Base-by-base conservation (phyloP, 2,329 filamentous ascomycete species). In the Fusarium staphyleae region DNA sequence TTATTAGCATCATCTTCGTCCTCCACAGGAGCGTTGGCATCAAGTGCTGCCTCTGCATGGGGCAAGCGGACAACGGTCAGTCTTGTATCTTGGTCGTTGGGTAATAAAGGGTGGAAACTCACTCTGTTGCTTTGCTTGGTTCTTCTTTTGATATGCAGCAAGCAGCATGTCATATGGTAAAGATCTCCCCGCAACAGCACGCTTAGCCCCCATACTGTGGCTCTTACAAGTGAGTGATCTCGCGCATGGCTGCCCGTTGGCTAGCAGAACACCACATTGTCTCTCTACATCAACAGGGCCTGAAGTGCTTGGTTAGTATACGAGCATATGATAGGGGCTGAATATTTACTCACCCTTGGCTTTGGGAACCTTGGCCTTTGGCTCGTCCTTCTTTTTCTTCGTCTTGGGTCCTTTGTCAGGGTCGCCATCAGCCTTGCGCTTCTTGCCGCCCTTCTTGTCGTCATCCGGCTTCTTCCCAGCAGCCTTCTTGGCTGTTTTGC, bases 61-160 rank as follows among this genome's bases (percentile, higher is more conserved):
- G 28, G 30, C 16, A 16, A 63, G 63, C 43, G 28, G 41, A 40
- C 8, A 35, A 67, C 65, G 24, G 28, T 55, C 18, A 53, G 53
- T 39, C 19, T 5, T n/a, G 22, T 4, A 29, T 42, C n/a, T 19
- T 4, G n/a, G 35, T n/a, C 12, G 15, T 5, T 26, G 30, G 18
- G 15, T 8, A 11, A 13, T 11, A 13, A 15, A 10, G 10, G 5
- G 18, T 32, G 13, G 47, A 32, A 35, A 82, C 88, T 76, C 81
- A 93, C 91, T 96, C 74, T 98, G 95, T 77, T 96, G 91, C 70
- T 96, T 96, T 16, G 95, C 95, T 74, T 98, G 95, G 68, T 99
- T 99, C 81, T 97, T 98, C 82, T 98, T 97, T 73, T 95, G 90
- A 69, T 95, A 95, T 7, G 89, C 88, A 12, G 89, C 87, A 30